Percentiles rank a stretch among this genome's conserved stretches.
Conservation (phyloP, 2,329 filamentous ascomycete genomes). For the Trichophyton benhamiae region DNA sequence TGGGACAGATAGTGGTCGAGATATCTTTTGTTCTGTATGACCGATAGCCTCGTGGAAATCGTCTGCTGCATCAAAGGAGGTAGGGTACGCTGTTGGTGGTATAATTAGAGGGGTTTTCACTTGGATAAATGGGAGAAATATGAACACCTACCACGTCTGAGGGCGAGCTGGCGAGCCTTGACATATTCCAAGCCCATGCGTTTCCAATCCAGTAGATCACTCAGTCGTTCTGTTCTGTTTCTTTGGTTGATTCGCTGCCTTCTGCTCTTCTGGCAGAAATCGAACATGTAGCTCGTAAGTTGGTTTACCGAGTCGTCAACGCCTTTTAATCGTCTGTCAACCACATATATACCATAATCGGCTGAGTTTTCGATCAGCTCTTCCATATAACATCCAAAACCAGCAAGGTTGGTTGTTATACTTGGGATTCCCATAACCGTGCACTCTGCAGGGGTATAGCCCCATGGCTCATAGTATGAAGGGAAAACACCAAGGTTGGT, state of each 20-base stretch:
- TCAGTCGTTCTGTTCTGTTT: conserved; percentile 88
- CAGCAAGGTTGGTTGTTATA: conserved; percentile 94
- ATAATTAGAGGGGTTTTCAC: background rate
- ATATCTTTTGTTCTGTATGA: conserved; percentile 88
- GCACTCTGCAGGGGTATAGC: conserved; percentile 94
- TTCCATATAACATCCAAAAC: conserved; percentile 99
- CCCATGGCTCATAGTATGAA: conserved; percentile 99
- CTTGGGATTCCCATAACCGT: conserved; percentile 98
- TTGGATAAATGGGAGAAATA: background rate
- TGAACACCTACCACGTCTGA: conserved; percentile 49
- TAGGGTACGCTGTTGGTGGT: conserved; percentile 58
- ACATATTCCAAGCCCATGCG: conserved; percentile 99
- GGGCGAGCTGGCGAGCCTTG: conserved; percentile 85
- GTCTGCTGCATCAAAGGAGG: conserved; percentile 63
- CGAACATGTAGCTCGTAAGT: conserved; percentile 80
- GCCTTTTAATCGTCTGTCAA: conserved; percentile 87
- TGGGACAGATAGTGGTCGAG: conserved; percentile 82
- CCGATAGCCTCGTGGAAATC: conserved; percentile 85
- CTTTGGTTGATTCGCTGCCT: conserved; percentile 97
- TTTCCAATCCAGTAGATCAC: conserved; percentile 96
- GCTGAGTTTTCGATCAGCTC: conserved; percentile 95
- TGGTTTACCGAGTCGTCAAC: conserved; percentile 97
- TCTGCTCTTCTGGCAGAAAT: conserved; percentile 85
- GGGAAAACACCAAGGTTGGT: conserved; percentile 92
- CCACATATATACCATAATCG: conserved; percentile 98